Evolutionary conservation across 108 stramenopile genomes (phyloP).

Genomic region (Licmophora abbreviata): DNA sequence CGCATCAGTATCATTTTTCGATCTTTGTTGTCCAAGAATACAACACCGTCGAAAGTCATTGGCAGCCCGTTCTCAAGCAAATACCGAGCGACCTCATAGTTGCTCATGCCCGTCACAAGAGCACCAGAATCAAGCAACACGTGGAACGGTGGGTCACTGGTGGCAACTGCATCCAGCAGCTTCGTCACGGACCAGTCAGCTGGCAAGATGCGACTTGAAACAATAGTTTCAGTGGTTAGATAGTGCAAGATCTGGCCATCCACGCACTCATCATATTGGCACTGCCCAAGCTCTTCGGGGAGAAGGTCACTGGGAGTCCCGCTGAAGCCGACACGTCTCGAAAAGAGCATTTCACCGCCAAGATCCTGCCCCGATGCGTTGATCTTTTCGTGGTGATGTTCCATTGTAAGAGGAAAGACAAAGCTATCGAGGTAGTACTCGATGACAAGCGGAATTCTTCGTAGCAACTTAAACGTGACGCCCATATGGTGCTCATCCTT

Average conservation of each 20-base stretch:
- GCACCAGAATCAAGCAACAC: slow-evolving; percentile 95
- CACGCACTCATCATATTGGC: slow-evolving; percentile 94
- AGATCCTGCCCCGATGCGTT: slow-evolving; percentile 97
- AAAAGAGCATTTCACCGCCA: slow-evolving; percentile 96
- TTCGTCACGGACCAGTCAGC: slow-evolving; percentile 74
- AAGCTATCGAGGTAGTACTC: slow-evolving; percentile 87
- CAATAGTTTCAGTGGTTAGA: slow-evolving; percentile 82
- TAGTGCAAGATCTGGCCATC: slow-evolving; percentile 94
- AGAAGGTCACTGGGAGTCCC: slow-evolving; percentile 97
- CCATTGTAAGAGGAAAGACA: slow-evolving; percentile 94
- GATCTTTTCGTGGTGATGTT: slow-evolving; percentile 94
- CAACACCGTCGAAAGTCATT: slow-evolving; percentile 84
- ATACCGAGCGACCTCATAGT: slow-evolving; percentile 91
- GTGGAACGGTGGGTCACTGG: slow-evolving; percentile 76
- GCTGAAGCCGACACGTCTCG: slow-evolving; percentile 91
- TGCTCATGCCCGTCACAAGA: slow-evolving; percentile 92
- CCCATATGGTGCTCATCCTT: slow-evolving; percentile 93
- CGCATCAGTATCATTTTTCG: slow-evolving; percentile 91
- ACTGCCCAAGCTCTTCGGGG: slow-evolving; percentile 96
- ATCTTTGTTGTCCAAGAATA: slow-evolving; percentile 91
- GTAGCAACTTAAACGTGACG: slow-evolving; percentile 82
- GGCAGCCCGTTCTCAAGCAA: slow-evolving; percentile 68
- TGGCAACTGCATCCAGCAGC: slow-evolving; percentile 75
- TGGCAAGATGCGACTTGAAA: slow-evolving; percentile 55
- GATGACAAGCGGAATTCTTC: slow-evolving; percentile 76